These are phyloP conservation scores for Lodderomyces elongisporus DNA, from an alignment of 1,139 yeast genomes.

Conservation along the genomic window DNA sequence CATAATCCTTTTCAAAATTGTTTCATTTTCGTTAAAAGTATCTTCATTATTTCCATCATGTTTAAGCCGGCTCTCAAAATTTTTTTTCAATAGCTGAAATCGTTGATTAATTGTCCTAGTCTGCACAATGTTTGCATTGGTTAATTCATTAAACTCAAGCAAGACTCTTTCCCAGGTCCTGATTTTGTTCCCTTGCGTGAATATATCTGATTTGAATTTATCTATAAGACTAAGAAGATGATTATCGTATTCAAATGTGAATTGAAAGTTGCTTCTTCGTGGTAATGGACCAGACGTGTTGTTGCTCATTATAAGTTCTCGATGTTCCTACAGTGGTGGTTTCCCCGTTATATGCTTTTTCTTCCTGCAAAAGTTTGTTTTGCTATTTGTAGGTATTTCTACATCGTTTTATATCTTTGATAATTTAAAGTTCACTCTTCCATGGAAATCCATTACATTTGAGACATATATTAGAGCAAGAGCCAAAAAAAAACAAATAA, in stretches of 20 bases:
- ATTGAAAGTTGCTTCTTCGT: slow-evolving; percentile 18
- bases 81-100: slow-evolving; percentile 21
- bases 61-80: slow-evolving; percentile 19
- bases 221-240: slow-evolving; percentile 19
- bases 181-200: slow-evolving; percentile 26
- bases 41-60: slow-evolving; percentile 14
- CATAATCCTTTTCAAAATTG: slow-evolving; percentile 15
- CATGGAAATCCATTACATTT: too few species aligned
- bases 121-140: slow-evolving; percentile 20
- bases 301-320: too few species aligned
- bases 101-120: slow-evolving; percentile 28
- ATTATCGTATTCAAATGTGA: slow-evolving; percentile 27
- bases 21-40: slow-evolving; percentile 25
- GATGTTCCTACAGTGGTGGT: too few species aligned
- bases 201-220: slow-evolving; percentile 20
- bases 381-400: too few species aligned
- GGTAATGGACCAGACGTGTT: too few species aligned
- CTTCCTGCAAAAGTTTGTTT: too few species aligned
- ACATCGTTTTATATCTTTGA: too few species aligned
- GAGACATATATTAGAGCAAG: neutral
- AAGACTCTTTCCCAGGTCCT: slow-evolving; percentile 27
- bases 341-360: too few species aligned
- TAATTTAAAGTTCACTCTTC: too few species aligned
- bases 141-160: slow-evolving; percentile 19
- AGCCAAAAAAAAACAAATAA: neutral